phyloP scores from a whole-genome alignment of 495 filamentous ascomycete genomes.

The Penicillium roqueforti region DNA sequence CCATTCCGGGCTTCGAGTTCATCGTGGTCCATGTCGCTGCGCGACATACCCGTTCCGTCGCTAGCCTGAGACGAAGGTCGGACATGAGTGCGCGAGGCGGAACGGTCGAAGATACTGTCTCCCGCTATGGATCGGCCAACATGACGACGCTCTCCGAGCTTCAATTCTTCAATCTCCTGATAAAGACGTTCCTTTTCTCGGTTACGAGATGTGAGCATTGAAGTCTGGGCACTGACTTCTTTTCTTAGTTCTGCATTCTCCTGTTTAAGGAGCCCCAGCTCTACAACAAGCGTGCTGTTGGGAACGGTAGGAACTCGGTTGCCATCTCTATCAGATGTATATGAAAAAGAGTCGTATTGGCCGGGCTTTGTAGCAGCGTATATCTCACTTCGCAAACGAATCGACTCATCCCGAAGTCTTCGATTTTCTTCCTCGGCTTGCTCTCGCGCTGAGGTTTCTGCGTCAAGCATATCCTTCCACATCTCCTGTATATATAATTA shows the following conservation, averaged over 20 bases:
- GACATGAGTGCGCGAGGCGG: constrained; percentile 77
- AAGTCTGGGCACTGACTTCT: constrained; percentile 92
- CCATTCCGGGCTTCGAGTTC: constrained; percentile 78
- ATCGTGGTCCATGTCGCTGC: constrained; percentile 80
- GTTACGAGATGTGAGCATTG: constrained; percentile 95
- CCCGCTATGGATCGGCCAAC: constrained; percentile 62
- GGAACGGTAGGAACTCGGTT: constrained; percentile 55
- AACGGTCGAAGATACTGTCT: constrained; percentile 89
- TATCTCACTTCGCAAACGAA: constrained; percentile 66
- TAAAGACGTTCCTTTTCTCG: constrained; percentile 91
- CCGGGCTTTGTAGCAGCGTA: constrained; percentile 34
- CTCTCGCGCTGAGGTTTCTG: constrained; percentile 84
- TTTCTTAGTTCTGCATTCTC: constrained; percentile 90
- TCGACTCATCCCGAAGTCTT: constrained; percentile 77
- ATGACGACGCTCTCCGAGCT: constrained; percentile 73
- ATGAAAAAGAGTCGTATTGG: constrained; percentile 55
- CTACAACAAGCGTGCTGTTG: constrained; percentile 63
- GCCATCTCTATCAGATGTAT: constrained; percentile 57
- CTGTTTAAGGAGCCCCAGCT: constrained; percentile 74
- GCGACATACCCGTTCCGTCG: constrained; percentile 62
- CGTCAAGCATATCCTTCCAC: constrained; percentile 93
- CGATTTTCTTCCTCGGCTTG: constrained; percentile 86
- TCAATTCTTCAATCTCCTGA: constrained; percentile 95
- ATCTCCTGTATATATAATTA: constrained; percentile 53
- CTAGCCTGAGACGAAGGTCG: constrained; percentile 70